phyloP scores from a whole-genome alignment of 371 early-diverging fungal species.

The Mucor racemosus region DNA sequence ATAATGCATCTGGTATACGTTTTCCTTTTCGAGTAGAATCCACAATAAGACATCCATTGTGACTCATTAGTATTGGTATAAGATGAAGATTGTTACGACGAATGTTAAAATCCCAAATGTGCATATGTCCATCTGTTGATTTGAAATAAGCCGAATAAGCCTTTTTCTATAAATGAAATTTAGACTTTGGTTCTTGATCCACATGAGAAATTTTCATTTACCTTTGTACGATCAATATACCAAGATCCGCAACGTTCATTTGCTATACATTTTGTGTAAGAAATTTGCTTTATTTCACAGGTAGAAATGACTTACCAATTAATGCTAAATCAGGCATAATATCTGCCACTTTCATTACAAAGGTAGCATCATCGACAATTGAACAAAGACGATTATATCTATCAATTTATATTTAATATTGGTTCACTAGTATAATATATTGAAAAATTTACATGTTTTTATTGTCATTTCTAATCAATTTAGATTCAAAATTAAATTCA shows the following conservation, averaged over 20 bases:
- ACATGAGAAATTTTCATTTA: slow-evolving; percentile 24
- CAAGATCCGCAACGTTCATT: slow-evolving; percentile 87
- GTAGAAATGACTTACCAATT: slow-evolving; percentile 48
- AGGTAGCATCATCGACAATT: slow-evolving; percentile 75
- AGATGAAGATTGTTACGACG: slow-evolving; percentile 80
- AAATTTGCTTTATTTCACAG: too few species aligned
- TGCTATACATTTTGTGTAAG: slow-evolving; percentile 33
- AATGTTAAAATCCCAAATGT: slow-evolving; percentile 82
- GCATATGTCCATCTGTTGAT: slow-evolving; percentile 90
- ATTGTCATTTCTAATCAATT: slow-evolving; percentile 47
- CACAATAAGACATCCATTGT: slow-evolving; percentile 79
- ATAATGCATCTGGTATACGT: slow-evolving; percentile 79
- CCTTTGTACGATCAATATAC: slow-evolving; percentile 75
- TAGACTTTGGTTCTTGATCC: not conserved
- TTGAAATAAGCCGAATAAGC: slow-evolving; percentile 83
- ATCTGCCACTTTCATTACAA: slow-evolving; percentile 64
- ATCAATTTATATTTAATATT: not conserved
- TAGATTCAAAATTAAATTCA: slow-evolving; percentile 33
- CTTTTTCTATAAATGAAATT: slow-evolving; percentile 41
- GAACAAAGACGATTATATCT: slow-evolving; percentile 83
- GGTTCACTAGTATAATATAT: not conserved
- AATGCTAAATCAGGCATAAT: slow-evolving; percentile 67
- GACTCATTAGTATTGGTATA: slow-evolving; percentile 55
- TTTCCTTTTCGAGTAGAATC: slow-evolving; percentile 90
- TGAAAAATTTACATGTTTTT: slow-evolving; percentile 44